Base-by-base conservation (phyloP, 129 eudicot species). In the Mikania micrantha region DNA sequence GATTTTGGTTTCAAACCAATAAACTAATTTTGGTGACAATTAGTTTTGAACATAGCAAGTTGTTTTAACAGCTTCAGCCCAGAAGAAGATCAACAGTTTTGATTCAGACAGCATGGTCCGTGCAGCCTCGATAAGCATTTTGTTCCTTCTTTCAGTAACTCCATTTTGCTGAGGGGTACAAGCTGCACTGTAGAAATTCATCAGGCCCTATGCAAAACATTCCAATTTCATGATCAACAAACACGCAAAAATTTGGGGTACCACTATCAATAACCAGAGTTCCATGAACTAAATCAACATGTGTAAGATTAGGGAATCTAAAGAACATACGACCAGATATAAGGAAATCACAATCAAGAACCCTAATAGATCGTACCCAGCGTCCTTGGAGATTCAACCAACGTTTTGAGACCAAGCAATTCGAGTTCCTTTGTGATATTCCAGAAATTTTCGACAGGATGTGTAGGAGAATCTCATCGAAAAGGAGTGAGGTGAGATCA, bases 321-420 rank as follows among this genome's bases (percentile, higher is more conserved):
- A 67, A 35, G 48, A 83, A 82, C 72, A 90, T 80, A 27, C 91
- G 77, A 34, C 97, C 91, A 1, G 84, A 75, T 9, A 66, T 59
- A 5, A 90, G 77, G 36, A 87, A 90, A 15, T 83, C 80, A 95
- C 95, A 90, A 71, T 90, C 90, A 0, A 84, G 82, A 54, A 90
- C 78, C 70, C 68, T 78, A 3, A 87, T 8, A 1, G 92, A 87
- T 34, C 87, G 70, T 11, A 82, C 78, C 42, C 87, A 77, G 5
- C 89, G 82, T 4, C 95, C 97, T 48, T 78, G 89, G 4, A 87
- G 84, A 67, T 79, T 75, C 50, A 84, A 48, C 95, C 95, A 90
- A 41, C 95, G 67, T 70, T 90, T 90, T 6, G 92, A 90, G 7
- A 87, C 97, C 3, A 90, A 78, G 54, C 75, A 80, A 74, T 78